Base-by-base conservation (phyloP, 2,329 filamentous ascomycete genomes). In the Hortaea sp. region DNA sequence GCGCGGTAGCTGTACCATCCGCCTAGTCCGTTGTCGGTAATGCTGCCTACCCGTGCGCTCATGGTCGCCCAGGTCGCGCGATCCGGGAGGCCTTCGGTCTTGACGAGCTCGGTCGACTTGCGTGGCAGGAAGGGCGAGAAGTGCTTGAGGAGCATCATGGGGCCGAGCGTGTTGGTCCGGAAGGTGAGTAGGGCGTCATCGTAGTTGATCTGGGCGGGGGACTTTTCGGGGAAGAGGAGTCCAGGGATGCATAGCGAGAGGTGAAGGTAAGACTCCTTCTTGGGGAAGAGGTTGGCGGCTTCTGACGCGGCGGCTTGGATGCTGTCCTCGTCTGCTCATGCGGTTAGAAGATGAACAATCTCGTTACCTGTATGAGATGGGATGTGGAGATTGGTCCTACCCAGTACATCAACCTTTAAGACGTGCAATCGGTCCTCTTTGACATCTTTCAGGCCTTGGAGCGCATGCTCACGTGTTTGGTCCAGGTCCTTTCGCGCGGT, bases 1-100 rank as follows among this genome's bases (percentile, higher is more conserved):
- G 82, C 78, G 10, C 87, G 80, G 64, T 92, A 92, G 46, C 75
- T 80, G 63, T 88, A 94, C 87, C 86, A 92, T 0, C 87, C 87
- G 2, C 86, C 87, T 0, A 81, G 70, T 1, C 67, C 61, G 58
- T 94, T 90, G 56, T 90, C 85, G 0, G 75, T 69, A 20, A 84
- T 83, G 30, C 77, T 83, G 7, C 86, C 86, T 0, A 94, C 84
- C 39, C 87, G 78, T 1, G 86, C 87, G 5, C 83, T 82, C 79
- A 88, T 84, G 58, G 78, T 78, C n/a, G 83, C 75, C 72, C 82
- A 85, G 2, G 81, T 76, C 0, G 85, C 79, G 0, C 55, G 47
- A 0, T 75, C 70, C 2, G 84, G 68, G 0, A 68, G 54, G 13
- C 62, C 57, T 10, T 12, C 27, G 3, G 41, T 44, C 4, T 50